Base-by-base conservation (phyloP, 1,284 basidiomycete species). In the Ceratobasidium sp. region DNA sequence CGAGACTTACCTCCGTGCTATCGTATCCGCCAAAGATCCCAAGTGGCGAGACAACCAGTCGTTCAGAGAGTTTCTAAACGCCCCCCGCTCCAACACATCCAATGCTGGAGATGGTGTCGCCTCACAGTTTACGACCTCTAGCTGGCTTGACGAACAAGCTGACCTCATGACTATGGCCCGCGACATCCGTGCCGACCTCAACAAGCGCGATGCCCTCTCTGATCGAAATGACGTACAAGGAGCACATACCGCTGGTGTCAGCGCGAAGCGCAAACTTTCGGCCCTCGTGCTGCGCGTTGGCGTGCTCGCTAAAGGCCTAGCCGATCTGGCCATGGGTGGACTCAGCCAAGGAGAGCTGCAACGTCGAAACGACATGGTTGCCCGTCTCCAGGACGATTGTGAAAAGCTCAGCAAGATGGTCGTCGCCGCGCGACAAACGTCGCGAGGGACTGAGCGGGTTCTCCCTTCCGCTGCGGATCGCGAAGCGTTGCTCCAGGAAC, bases 61-160 rank as follows among this genome's bases (percentile, higher is more conserved):
- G n/a, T 96, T 97, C 81, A 86, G 88, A 75, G 88, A 92, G 73
- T 98, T 98, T 79, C 86, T 98, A 58, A 91, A 92, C 48, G 86
- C 96, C 46, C 94, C 94, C 16, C 76, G 77, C 41, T 70, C 75
- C 41, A 72, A 70, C 32, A 60, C 75, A 16, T 43, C 39, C 28
- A 26, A 41, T 36, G 55, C 65, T 61, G 39, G 76, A 59, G 61
- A 69, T 70, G 60, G 30, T 39, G 26, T 34, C 46, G 26, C 80
- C 8, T 78, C 80, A 34, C 84, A 86, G 72, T 92, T 91, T 82
- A 92, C 92, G 0, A 85, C 88, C 1, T 83, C 89, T 14, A 88
- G 89, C 45, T 96, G 94, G 94, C 84, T 96, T 23, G 90, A 94
- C 74, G 94, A 96, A 79, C 92, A 95, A 77, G 81, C 87, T 61